Evolutionary conservation across 140 eudicot genomes (phyloP), one percentile per base, ranked within the genome.

Genomic region (Oenanthe javanica): DNA sequence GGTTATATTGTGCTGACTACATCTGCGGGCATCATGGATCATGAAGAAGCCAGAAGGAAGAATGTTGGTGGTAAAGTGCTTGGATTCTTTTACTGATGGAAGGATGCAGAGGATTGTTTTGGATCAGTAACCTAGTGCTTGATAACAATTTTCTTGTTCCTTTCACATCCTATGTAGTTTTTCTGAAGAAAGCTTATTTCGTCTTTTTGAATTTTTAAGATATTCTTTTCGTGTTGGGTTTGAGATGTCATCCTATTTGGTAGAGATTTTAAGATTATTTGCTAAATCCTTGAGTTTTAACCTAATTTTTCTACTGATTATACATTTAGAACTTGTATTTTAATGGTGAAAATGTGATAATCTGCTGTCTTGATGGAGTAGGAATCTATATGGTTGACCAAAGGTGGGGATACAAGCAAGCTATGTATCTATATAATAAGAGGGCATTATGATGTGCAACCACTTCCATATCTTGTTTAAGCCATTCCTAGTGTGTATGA

Each of bases 11-110:
- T 89, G 81, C 84, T 89, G 71, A 89, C 93, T 1, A 89, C 93
- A 19, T 89, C 93, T 61, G 93, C 93, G 76, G 93, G 93, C n/a
- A 89, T 89, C 82, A 89, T 89, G 93, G 93, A 89, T 54, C 93
- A 89, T 42, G 93, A 89, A 84, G 93, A 89, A 84, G 93, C 93
- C 0, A 86, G 93, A 72, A 87, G 93, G 83, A 89, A 89, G 90
- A 87, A 85, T 38, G 93, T 89, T 36, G 93, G 93, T 59, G 93
- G 93, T 54, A 89, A 89, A 81, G 93, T 89, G 46, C 93, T 89
- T 10, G 93, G 93, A 77, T 89, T 89, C 87, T 89, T 89, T 81
- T 89, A 89, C 64, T 89, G 75, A 81, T 5, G 73, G 3, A 19
- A 75, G 79, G 38, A 48, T 48, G 48, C 5, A 1, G 25, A 23